Percentiles rank a stretch among this genome's conserved stretches.
phyloP scores from a whole-genome alignment of 768 basidiomycete genomes.

The Lactarius psammicola region DNA sequence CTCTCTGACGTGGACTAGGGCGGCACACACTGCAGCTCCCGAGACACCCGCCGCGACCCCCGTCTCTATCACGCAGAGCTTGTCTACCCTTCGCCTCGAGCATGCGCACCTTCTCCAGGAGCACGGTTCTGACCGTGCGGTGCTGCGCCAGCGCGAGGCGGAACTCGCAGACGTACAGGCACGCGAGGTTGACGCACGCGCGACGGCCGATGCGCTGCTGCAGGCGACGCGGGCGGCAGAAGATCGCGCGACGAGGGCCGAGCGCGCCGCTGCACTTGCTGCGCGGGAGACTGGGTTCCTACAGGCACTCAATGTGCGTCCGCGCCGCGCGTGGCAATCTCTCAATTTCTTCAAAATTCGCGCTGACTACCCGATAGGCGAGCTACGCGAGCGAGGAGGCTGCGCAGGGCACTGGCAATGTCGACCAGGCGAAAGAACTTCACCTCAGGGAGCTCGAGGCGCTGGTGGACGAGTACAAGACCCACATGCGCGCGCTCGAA shows the following conservation, averaged over 20 bases:
- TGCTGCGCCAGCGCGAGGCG: slow-evolving; percentile 52
- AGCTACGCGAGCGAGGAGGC: slow-evolving; percentile 64
- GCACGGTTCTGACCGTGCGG: slow-evolving; percentile 55
- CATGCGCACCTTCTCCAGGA: slow-evolving; percentile 68
- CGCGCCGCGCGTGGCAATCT: background rate
- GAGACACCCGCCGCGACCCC: slow-evolving; percentile 47
- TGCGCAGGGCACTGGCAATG: slow-evolving; percentile 31
- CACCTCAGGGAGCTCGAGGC: slow-evolving; percentile 55
- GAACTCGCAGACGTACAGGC: slow-evolving; percentile 39
- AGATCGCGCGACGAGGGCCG: slow-evolving; percentile 41
- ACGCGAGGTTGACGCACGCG: slow-evolving; percentile 37
- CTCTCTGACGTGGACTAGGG: slow-evolving; percentile 27
- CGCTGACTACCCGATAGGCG: slow-evolving; percentile 40
- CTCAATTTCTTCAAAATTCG: background rate
- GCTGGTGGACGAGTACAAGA: slow-evolving; percentile 55
- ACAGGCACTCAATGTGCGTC: slow-evolving; percentile 61
- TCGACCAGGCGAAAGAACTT: slow-evolving; percentile 42
- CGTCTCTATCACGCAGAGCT: slow-evolving; percentile 53
- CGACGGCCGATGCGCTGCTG: slow-evolving; percentile 38
- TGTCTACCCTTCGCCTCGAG: slow-evolving; percentile 57
- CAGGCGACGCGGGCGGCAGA: slow-evolving; percentile 41
- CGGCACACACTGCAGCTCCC: slow-evolving; percentile 40
- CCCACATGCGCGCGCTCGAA: slow-evolving; percentile 45
- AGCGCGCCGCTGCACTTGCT: slow-evolving; percentile 41
- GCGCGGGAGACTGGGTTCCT: slow-evolving; percentile 69